A percentile compares a stretch with the other conserved stretches of the same genome.
phyloP scores from a whole-genome alignment of 345 rosid species.

The Jatropha curcas region DNA sequence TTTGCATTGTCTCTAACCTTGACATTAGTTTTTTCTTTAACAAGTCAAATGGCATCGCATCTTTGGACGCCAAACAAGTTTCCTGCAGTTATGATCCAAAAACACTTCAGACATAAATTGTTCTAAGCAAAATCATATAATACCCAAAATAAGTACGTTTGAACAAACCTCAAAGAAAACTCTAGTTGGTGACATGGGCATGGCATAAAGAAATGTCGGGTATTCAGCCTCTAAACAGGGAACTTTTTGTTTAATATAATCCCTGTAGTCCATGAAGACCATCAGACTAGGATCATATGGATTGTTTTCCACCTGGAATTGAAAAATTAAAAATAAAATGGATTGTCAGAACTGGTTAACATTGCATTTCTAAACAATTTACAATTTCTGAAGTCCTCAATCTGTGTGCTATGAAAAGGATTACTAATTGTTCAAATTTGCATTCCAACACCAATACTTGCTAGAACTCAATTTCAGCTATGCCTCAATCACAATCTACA shows the following conservation, averaged over 20 bases:
- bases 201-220: slow-evolving; percentile 89
- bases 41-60: slow-evolving; percentile 81
- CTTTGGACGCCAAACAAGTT: slow-evolving; percentile 96
- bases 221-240: slow-evolving; percentile 57
- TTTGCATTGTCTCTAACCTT: slow-evolving; percentile 75
- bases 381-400: neutral
- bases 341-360: neutral
- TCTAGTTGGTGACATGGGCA: slow-evolving; percentile 84
- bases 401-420: neutral
- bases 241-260: slow-evolving; percentile 54
- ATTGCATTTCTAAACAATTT: neutral
- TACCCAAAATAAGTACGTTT: slow-evolving; percentile 2
- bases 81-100: slow-evolving; percentile 52
- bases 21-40: slow-evolving; percentile 72
- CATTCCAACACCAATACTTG: neutral
- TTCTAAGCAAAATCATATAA: neutral
- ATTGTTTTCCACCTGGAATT: slow-evolving; percentile 79
- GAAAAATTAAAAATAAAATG: slow-evolving; percentile 2
- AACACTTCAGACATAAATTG: slow-evolving; percentile 21
- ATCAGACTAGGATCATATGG: slow-evolving; percentile 91
- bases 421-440: neutral
- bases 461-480: neutral
- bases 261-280: slow-evolving; percentile 99
- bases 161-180: slow-evolving; percentile 82
- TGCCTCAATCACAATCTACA: neutral